Evolutionary conservation across 106 monocot species (phyloP).

Genomic region (Gastrodia elata): DNA sequence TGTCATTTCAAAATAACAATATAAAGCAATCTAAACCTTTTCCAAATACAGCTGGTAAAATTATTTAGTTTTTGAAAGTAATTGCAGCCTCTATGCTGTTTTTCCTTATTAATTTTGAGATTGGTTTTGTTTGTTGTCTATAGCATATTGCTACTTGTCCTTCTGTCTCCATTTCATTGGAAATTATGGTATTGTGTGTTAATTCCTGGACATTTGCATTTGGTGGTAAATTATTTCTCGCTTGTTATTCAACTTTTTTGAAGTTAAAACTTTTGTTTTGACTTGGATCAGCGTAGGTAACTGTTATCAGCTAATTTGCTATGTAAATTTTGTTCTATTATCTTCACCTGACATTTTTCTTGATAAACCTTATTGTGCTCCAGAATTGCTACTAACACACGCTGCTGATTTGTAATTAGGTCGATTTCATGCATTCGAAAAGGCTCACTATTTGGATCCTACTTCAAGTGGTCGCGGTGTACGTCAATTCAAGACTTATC

Average conservation of each 20-base stretch:
- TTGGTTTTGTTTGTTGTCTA: not conserved
- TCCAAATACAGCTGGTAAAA: not conserved
- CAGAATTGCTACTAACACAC: not conserved
- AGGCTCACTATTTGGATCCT: conserved; percentile 65
- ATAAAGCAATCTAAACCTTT: not conserved
- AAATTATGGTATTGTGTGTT: not conserved
- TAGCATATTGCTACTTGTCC: not conserved
- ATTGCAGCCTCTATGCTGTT: not conserved
- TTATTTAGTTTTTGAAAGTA: not conserved
- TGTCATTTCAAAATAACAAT: not conserved
- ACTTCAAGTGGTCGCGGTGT: conserved; percentile 85
- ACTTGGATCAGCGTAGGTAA: not conserved
- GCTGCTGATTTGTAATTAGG: conserved; percentile 24
- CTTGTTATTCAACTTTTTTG: not conserved
- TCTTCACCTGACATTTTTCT: not conserved
- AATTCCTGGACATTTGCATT: not conserved
- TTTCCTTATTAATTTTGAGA: not conserved
- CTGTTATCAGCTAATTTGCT: not conserved
- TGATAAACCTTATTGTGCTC: not conserved
- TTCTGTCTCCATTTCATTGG: not conserved
- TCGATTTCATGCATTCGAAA: conserved; percentile 94
- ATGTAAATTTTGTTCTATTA: not conserved
- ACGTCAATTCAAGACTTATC: conserved; percentile 94
- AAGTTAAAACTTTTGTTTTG: not conserved
- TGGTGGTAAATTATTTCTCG: not conserved